Percentiles rank a stretch among this genome's conserved stretches.
Conservation (phyloP, 768 basidiomycete genomes). For the Termitomyces bulborhizus region DNA sequence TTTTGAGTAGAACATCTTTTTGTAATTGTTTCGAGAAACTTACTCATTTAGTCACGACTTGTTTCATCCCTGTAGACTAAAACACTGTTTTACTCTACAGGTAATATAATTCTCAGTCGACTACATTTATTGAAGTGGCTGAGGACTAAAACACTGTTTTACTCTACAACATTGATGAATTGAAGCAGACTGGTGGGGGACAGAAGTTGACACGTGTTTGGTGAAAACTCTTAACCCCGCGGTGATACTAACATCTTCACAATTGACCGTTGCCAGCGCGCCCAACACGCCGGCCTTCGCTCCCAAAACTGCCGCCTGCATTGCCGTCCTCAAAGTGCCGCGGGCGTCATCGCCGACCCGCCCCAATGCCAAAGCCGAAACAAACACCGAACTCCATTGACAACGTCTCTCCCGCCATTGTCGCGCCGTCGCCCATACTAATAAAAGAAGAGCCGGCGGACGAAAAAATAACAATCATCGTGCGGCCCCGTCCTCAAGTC, state of each 20-base stretch:
- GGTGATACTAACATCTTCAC: no score
- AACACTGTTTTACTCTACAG: no score
- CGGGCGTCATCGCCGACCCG: not conserved
- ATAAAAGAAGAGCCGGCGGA: not conserved
- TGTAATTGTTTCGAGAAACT: no score
- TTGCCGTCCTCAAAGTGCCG: constrained; percentile 4
- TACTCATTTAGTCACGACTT: no score
- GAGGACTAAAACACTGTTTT: no score
- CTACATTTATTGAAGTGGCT: no score
- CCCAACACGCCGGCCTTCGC: constrained; percentile 8
- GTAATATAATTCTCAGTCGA: no score
- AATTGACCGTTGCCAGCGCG: not conserved
- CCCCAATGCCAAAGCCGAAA: constrained; percentile 1
- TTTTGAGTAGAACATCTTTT: no score
- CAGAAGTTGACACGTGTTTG: constrained; percentile 5
- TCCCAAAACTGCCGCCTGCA: constrained; percentile 7
- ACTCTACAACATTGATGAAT: no score
- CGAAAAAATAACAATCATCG: not conserved
- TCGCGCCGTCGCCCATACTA: not conserved
- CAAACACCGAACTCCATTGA: not conserved
- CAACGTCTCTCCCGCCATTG: not conserved
- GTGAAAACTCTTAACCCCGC: not conserved
- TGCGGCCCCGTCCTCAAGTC: not conserved
- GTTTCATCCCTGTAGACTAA: no score
- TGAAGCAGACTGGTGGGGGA: no score